Conservation (phyloP, 768 basidiomycete species). For the Podaxis sp. region DNA sequence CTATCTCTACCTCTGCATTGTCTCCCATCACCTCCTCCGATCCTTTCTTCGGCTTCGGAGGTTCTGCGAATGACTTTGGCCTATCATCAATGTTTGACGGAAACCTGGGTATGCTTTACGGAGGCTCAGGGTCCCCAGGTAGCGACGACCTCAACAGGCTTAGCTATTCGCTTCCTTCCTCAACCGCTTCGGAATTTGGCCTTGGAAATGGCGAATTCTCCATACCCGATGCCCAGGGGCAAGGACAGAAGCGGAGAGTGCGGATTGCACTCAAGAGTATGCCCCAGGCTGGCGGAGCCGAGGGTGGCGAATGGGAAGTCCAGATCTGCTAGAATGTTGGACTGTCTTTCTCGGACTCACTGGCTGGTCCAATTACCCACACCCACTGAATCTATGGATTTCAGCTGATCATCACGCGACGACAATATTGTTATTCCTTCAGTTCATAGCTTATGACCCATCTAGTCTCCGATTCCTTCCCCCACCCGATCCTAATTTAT, state of each 20-base stretch:
- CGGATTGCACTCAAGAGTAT: slow-evolving; percentile 64
- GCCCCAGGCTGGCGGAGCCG: slow-evolving; percentile 49
- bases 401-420: neutral
- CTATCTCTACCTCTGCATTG: slow-evolving; percentile 15
- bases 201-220: slow-evolving; percentile 32
- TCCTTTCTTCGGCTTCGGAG: slow-evolving; percentile 57
- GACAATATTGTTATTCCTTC: slow-evolving; percentile 9
- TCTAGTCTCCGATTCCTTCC: slow-evolving; percentile 7
- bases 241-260: slow-evolving; percentile 47
- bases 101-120: slow-evolving; percentile 31
- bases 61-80: slow-evolving; percentile 31
- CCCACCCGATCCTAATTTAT: neutral
- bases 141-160: slow-evolving; percentile 6
- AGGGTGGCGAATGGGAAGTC: slow-evolving; percentile 79
- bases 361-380: slow-evolving; percentile 10
- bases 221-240: slow-evolving; percentile 20
- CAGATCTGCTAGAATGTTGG: slow-evolving; percentile 49
- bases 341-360: neutral
- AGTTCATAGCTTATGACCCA: slow-evolving; percentile 1
- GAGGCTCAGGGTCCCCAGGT: slow-evolving; percentile 12
- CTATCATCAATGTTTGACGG: slow-evolving; percentile 31
- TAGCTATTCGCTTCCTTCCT: neutral
- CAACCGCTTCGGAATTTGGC: slow-evolving; percentile 20
- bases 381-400: neutral
- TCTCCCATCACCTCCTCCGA: slow-evolving; percentile 23